These are phyloP conservation scores for Lobosporangium transversale DNA, from an alignment of 192 early-diverging fungal species.

Conservation along the genomic window DNA sequence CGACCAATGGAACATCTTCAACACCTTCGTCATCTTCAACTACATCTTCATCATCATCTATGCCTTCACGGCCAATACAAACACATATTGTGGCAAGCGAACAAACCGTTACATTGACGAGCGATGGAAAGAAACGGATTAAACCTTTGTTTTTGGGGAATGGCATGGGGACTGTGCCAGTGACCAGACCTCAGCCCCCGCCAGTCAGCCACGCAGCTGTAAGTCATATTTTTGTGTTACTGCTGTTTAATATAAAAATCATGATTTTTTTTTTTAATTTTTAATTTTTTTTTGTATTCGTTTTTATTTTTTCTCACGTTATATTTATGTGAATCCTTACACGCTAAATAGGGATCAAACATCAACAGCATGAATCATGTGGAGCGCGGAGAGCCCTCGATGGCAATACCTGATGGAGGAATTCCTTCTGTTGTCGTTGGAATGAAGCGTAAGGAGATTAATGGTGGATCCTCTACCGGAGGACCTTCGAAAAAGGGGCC, in stretches of 20 bases:
- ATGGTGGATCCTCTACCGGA: conserved; percentile 7
- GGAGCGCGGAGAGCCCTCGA: conserved; percentile 53
- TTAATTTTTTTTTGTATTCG: background rate
- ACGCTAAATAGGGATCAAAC: background rate
- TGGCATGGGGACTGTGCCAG: conserved; percentile 28
- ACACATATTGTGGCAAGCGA: conserved; percentile 35
- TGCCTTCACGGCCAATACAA: conserved; percentile 1
- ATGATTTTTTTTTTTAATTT: background rate
- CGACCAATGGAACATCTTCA: background rate
- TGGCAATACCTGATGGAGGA: conserved; percentile 48
- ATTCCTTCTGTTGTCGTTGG: conserved; percentile 55
- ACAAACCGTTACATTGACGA: conserved; percentile 74
- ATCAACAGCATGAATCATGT: conserved; percentile 8
- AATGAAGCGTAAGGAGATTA: conserved; percentile 59
- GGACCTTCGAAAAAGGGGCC: conserved; percentile 30
- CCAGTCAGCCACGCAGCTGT: background rate
- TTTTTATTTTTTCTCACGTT: background rate
- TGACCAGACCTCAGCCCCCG: background rate
- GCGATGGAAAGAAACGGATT: conserved; percentile 87
- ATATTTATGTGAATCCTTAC: background rate
- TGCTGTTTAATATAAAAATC: background rate
- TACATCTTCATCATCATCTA: background rate
- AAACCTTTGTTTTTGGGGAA: conserved; percentile 72
- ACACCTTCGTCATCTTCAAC: conserved; percentile 8
- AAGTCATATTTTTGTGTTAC: background rate